A percentile compares a stretch with the other conserved stretches of the same genome.
These are phyloP conservation scores for Inga leiocalycina DNA, from an alignment of 306 rosid genomes.

Conservation along the genomic window DNA sequence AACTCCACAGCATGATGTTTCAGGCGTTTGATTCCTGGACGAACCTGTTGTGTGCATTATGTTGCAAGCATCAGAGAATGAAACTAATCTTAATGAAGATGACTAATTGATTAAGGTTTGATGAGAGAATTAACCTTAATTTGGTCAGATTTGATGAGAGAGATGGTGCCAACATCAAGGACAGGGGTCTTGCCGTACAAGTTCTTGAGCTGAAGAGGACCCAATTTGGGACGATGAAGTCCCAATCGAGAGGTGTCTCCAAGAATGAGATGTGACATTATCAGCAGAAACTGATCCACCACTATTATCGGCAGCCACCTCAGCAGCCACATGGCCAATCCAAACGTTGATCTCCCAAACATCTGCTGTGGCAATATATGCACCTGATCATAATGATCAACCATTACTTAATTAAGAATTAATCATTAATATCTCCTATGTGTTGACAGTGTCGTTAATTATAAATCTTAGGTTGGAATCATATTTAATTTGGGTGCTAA, in stretches of 20 bases:
- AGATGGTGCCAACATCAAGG: conserved; percentile 81
- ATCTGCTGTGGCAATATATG: conserved; percentile 83
- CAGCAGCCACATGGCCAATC: conserved; percentile 63
- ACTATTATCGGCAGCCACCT: conserved; percentile 65
- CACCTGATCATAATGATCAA: conserved; percentile 44
- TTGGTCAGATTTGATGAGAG: conserved; percentile 58
- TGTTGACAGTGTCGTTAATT: too few relatives aligned
- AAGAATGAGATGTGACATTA: conserved; percentile 57
- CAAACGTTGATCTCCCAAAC: conserved; percentile 88
- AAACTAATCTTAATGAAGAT: neutral
- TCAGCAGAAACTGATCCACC: conserved; percentile 71
- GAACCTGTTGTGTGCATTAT: conserved; percentile 43
- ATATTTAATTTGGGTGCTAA: neutral
- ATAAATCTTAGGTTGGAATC: too few relatives aligned
- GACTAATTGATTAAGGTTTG: too few relatives aligned
- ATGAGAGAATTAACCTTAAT: conserved; percentile 51
- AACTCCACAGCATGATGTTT: conserved; percentile 56
- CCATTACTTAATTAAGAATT: too few relatives aligned
- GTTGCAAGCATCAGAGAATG: neutral
- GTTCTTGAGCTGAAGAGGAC: conserved; percentile 76
- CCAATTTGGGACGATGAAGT: conserved; percentile 68
- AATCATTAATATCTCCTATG: too few relatives aligned
- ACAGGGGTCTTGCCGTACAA: conserved; percentile 78
- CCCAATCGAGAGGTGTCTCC: conserved; percentile 78
- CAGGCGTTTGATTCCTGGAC: conserved; percentile 52